Evolutionary conservation across 768 basidiomycete genomes (phyloP), one percentile per base, ranked within the genome.

Genomic region (Agrocybe praecox): DNA sequence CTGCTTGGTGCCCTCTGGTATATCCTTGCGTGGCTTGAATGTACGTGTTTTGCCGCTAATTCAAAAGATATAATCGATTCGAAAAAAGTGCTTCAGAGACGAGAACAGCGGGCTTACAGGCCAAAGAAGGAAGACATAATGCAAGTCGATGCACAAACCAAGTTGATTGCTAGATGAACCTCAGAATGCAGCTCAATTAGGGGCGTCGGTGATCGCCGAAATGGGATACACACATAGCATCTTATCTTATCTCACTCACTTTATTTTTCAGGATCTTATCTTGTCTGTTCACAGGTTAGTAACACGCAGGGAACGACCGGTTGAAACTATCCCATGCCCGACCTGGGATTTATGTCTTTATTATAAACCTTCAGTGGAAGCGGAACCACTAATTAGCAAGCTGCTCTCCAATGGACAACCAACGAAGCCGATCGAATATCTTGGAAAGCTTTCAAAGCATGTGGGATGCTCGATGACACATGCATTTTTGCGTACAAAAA

Each of bases 1-100:
- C 70, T 98, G 96, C 74, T 96, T 96, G 36, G 96, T 96, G 40
- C 96, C 96, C 72, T 96, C 94, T 5, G 94, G 91, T 21, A 95
- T 89, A 70, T 94, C 92, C 74, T 92, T 94, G 66, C 94, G 89
- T 24, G 96, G 96, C 69, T 96, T 96, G 84, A 98, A 98, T 17
- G 96, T 95, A 53, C 93, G 87, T 34, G 91, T 92, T 77, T 94
- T 95, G 42, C 90, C 92, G 46, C 93, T 94, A 40, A n/a, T 22
- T 62, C 18, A 61, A 55, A 23, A 42, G 23, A 17, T 29, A 34
- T 23, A 34, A 36, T 49, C 21, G 60, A 42, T 50, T 33, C 22
- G 42, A 40, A 56, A 33, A 60, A 52, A 10, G 23, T 23, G 11
- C 32, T 49, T 22, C 15, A 9, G n/a, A 1, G 19, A 12, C 23